Conservation (phyloP, 1,284 basidiomycete species). For the Caloboletus firmus region DNA sequence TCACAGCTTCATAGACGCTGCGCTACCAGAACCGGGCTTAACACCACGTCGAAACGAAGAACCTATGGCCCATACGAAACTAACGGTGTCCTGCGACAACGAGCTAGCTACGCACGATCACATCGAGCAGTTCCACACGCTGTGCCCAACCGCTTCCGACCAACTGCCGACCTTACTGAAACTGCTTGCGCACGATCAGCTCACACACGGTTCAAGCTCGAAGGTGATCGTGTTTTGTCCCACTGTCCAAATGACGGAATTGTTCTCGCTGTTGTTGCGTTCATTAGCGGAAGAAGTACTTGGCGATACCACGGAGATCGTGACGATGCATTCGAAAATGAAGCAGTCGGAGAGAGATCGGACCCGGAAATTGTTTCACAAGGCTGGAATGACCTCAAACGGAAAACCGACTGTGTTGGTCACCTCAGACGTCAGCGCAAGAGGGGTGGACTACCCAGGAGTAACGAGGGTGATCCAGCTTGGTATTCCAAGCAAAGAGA, state of each 20-base stretch:
- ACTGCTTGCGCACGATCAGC: constrained; percentile 88
- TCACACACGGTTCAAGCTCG: constrained; percentile 65
- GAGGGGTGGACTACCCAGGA: constrained; percentile 88
- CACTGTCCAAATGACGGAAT: constrained; percentile 85
- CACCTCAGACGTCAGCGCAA: constrained; percentile 88
- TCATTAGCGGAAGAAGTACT: constrained; percentile 46
- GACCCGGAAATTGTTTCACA: constrained; percentile 39
- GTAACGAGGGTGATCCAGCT: constrained; percentile 95
- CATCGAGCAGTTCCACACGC: constrained; percentile 83
- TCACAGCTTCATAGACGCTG: constrained; percentile 66
- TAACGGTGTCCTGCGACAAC: background rate
- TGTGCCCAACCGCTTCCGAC: constrained; percentile 64
- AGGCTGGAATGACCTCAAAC: constrained; percentile 52
- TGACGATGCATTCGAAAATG: constrained; percentile 88
- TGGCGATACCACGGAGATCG: constrained; percentile 53
- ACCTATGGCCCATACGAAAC: background rate
- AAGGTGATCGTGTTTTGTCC: constrained; percentile 90
- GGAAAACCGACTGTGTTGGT: constrained; percentile 64
- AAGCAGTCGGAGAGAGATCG: constrained; percentile 46
- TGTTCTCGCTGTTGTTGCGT: constrained; percentile 67
- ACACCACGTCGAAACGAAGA: constrained; percentile 18
- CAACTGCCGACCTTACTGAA: constrained; percentile 82
- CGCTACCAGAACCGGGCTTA: constrained; percentile 35
- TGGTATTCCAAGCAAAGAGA: constrained; percentile 69
- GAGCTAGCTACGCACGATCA: constrained; percentile 61